Evolutionary conservation across 495 filamentous ascomycete genomes (phyloP).

Genomic region (Filosporella fistucella): DNA sequence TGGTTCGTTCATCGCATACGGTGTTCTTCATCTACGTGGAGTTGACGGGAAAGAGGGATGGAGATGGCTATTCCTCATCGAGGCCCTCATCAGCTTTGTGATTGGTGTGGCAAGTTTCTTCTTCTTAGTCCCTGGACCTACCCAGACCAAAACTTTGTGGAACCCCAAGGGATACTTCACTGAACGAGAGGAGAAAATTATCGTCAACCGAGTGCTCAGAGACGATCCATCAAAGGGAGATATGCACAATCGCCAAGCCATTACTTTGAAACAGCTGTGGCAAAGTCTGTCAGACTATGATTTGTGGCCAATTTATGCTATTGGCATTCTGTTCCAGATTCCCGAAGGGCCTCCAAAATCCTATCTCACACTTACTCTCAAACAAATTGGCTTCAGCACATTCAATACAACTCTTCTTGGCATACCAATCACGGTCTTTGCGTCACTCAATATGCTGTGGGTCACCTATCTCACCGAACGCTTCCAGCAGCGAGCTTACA

Average conservation of each 20-base stretch:
- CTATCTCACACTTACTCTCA: constrained; percentile 62
- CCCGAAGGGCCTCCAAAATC: constrained; percentile 33
- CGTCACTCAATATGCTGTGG: constrained; percentile 41
- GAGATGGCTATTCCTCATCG: constrained; percentile 64
- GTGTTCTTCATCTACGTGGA: constrained; percentile 62
- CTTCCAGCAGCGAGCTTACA: constrained; percentile 48
- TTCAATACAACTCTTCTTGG: constrained; percentile 68
- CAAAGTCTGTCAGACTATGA: constrained; percentile 60
- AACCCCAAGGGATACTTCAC: constrained; percentile 62
- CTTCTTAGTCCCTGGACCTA: constrained; percentile 61
- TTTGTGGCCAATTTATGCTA: constrained; percentile 65
- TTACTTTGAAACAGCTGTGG: constrained; percentile 54
- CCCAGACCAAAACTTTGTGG: constrained; percentile 51
- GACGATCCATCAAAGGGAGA: constrained; percentile 65
- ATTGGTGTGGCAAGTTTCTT: constrained; percentile 57
- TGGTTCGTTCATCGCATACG: constrained; percentile 66
- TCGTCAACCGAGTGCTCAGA: constrained; percentile 69
- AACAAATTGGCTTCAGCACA: constrained; percentile 56
- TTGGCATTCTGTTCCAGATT: constrained; percentile 35
- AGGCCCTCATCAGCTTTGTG: constrained; percentile 21
- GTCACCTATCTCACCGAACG: constrained; percentile 56
- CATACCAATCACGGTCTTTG: constrained; percentile 52
- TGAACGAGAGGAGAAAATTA: constrained; percentile 60
- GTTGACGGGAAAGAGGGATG: constrained; percentile 56
- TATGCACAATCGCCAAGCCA: constrained; percentile 53